Evolutionary conservation across 768 basidiomycete species (phyloP), one percentile per base, ranked within the genome.

Genomic region (Chiua virens): DNA sequence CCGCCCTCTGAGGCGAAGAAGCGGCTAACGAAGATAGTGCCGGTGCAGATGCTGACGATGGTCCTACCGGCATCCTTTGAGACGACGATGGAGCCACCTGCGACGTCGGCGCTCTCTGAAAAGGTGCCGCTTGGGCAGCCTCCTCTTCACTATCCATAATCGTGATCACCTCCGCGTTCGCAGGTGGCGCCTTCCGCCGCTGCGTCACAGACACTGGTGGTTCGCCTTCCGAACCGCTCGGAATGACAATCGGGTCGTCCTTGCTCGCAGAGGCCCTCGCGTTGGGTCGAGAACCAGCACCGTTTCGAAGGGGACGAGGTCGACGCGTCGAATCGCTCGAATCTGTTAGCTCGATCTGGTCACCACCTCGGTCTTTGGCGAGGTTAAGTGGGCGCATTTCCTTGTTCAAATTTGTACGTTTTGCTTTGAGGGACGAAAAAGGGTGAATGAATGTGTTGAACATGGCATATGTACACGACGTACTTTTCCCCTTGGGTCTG

Each of bases 71-170:
- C 23, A 51, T 8, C 9, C 42, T 36, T 18, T 34, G 41, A 35
- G 25, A n/a, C 28, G 25, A 34, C 7, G 34, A 34, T 7, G 22
- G 9, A 20, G 25, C 5, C n/a, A 21, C 40, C 8, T 18, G 30
- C 32, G 49, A 40, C 11, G 35, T 57, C 8, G 51, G 45, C 9
- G 14, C 28, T 0, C n/a, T n/a, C n/a, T n/a, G n/a, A n/a, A n/a
- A n/a, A n/a, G n/a, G n/a, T n/a, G n/a, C n/a, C n/a, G n/a, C n/a
- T n/a, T 44, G 32, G 21, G 39, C 37, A 11, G 17, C 42, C 23
- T 56, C 60, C 4, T 57, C 53, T 0, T 68, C 66, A 17, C 64
- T 70, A 18, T 70, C 68, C 11, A 48, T 44, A n/a, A 70, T 47
- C 11, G 53, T 58, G n/a, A 69, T 69, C 17, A 70, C 64, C 27